A percentile compares a stretch with the other conserved stretches of the same genome.
phyloP scores from a whole-genome alignment of 768 basidiomycete genomes.

The Leccinum arenicola region DNA sequence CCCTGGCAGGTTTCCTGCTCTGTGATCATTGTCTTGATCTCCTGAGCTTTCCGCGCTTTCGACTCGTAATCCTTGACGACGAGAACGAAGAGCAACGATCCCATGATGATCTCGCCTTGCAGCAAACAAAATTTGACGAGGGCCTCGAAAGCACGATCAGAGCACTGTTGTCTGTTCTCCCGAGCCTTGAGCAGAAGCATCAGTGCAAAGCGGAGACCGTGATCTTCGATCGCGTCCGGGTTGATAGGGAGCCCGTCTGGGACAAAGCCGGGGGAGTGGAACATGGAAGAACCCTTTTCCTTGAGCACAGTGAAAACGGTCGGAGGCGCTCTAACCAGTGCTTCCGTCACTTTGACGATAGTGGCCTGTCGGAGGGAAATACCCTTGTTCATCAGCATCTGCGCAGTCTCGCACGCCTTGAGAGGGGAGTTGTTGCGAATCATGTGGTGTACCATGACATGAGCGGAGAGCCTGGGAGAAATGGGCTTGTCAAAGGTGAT shows the following conservation, averaged over 20 bases:
- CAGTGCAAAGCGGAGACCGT: conserved; percentile 49
- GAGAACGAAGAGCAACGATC: conserved; percentile 63
- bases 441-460: conserved; percentile 63
- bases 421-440: conserved; percentile 48
- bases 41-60: conserved; percentile 30
- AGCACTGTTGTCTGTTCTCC: conserved; percentile 52
- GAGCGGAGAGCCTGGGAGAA: conserved; percentile 59
- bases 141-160: conserved; percentile 56
- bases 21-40: conserved; percentile 20
- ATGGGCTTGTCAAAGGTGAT: conserved; percentile 49
- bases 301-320: conserved; percentile 20
- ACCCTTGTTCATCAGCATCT: conserved; percentile 52
- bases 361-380: conserved; percentile 49
- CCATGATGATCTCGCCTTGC: conserved; percentile 80
- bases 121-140: conserved; percentile 64
- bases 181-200: conserved; percentile 51
- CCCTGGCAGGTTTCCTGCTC: conserved; percentile 17
- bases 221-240: conserved; percentile 35
- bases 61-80: conserved; percentile 63
- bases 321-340: conserved; percentile 22
- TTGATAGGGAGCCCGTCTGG: conserved; percentile 30
- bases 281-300: conserved; percentile 16
- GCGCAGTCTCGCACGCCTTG: conserved; percentile 48
- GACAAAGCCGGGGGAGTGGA: conserved; percentile 13
- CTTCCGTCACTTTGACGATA: conserved; percentile 39